A percentile compares a stretch with the other conserved stretches of the same genome.
phyloP scores from a whole-genome alignment of 176 grass and related monocot genomes.

The Poa pratensis region DNA sequence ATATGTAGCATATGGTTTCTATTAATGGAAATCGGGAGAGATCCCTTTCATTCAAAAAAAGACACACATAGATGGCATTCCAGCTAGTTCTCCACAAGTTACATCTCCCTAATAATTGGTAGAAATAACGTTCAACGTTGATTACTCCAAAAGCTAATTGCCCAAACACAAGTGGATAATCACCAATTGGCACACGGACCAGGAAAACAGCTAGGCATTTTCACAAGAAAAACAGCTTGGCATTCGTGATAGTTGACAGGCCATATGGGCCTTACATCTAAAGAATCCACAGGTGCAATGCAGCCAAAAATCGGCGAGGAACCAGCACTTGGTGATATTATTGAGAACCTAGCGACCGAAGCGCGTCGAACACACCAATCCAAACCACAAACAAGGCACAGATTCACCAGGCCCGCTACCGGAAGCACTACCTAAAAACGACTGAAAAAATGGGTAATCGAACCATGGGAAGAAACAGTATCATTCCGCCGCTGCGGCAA shows the following conservation, averaged over 20 bases:
- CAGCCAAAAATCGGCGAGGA: not conserved
- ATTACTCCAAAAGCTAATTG: not conserved
- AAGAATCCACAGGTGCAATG: not conserved
- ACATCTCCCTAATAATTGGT: not conserved
- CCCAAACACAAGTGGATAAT: not conserved
- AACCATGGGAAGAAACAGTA: not conserved
- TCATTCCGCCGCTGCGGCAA: not conserved
- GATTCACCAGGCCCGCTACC: not conserved
- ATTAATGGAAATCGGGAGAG: too few relatives aligned
- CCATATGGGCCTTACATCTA: not conserved
- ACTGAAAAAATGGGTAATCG: not conserved
- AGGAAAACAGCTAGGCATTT: not conserved
- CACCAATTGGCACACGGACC: not conserved
- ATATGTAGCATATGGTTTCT: too few relatives aligned
- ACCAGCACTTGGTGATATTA: too few relatives aligned
- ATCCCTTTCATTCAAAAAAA: too few relatives aligned
- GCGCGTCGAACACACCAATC: not conserved
- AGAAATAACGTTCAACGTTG: not conserved
- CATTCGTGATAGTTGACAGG: not conserved
- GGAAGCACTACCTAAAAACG: not conserved
- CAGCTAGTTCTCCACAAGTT: not conserved
- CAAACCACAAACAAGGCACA: not conserved
- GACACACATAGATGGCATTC: not conserved
- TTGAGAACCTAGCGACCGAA: not conserved
- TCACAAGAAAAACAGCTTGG: not conserved